These are phyloP conservation scores for Diplotaxis tenuifolia DNA, from an alignment of 345 rosid genomes.

Conservation along the genomic window DNA sequence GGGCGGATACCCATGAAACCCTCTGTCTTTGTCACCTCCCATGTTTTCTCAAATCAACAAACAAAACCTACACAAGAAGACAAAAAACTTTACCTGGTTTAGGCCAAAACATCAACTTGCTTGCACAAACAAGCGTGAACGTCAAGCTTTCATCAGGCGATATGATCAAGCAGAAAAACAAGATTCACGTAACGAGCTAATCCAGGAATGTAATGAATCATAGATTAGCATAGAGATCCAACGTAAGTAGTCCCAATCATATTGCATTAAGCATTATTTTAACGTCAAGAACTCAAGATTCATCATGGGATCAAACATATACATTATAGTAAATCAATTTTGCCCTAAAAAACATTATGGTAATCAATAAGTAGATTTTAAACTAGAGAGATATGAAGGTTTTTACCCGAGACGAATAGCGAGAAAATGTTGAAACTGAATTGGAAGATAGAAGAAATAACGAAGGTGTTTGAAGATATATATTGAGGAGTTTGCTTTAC, in stretches of 20 bases:
- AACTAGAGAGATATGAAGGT: neutral
- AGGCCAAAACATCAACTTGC: neutral
- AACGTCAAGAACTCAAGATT: neutral
- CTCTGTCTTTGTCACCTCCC: conserved; percentile 42
- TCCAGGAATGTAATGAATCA: neutral
- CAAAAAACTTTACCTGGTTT: neutral
- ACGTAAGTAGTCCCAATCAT: neutral
- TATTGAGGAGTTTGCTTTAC: conserved; percentile 16
- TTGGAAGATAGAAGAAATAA: neutral
- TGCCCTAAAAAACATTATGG: too few species aligned
- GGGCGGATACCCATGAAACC: conserved; percentile 33
- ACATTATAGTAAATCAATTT: neutral
- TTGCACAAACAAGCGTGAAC: neutral
- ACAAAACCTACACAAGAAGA: neutral
- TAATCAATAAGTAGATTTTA: neutral
- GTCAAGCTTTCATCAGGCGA: neutral
- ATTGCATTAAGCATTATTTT: neutral
- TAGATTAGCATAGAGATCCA: conserved; percentile 14
- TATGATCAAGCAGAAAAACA: neutral
- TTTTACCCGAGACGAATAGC: conserved; percentile 7
- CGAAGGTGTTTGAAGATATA: neutral
- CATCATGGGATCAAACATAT: neutral
- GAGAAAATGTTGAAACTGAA: conserved; percentile 18
- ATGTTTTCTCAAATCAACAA: conserved; percentile 25
- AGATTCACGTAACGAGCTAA: conserved; percentile 8